These are phyloP conservation scores for Exophiala viscosa DNA, from an alignment of 2,329 filamentous ascomycete species.

Conservation along the genomic window DNA sequence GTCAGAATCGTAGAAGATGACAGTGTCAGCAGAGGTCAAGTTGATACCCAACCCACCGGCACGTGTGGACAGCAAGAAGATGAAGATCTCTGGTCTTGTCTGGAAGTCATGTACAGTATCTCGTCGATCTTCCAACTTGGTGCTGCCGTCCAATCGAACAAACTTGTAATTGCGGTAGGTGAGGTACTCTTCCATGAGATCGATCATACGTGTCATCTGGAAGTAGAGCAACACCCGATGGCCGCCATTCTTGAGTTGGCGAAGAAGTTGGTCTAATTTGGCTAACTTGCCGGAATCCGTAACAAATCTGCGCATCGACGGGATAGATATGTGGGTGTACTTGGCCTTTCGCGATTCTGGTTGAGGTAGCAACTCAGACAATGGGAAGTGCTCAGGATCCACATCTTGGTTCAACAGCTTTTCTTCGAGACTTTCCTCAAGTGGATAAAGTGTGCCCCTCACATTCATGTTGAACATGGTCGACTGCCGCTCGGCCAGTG, in stretches of 20 bases:
- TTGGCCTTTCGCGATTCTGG: constrained; percentile 77
- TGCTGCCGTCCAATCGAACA: constrained; percentile 91
- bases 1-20: constrained; percentile 99
- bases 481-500: constrained; percentile 64
- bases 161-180: constrained; percentile 99
- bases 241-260: constrained; percentile 83
- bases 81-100: constrained; percentile 87
- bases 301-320: constrained; percentile 95
- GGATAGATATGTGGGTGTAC: constrained; percentile 87
- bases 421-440: constrained; percentile 61
- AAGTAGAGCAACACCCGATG: constrained; percentile 97
- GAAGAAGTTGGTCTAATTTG: constrained; percentile 80
- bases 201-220: constrained; percentile 99
- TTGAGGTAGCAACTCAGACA: constrained; percentile 64
- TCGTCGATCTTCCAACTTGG: constrained; percentile 92
- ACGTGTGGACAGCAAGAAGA: constrained; percentile 92
- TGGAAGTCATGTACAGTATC: constrained; percentile 98
- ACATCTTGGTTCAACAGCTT: constrained; percentile 71
- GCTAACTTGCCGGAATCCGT: constrained; percentile 96
- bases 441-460: constrained; percentile 68
- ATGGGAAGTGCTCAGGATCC: constrained; percentile 62
- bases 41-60: constrained; percentile 98
- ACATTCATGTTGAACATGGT: constrained; percentile 74
- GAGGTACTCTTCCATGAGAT: constrained; percentile 97
- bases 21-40: constrained; percentile 89